Conservation (phyloP, 2,329 filamentous ascomycete genomes). For the Torrubiella hemipterigena region DNA sequence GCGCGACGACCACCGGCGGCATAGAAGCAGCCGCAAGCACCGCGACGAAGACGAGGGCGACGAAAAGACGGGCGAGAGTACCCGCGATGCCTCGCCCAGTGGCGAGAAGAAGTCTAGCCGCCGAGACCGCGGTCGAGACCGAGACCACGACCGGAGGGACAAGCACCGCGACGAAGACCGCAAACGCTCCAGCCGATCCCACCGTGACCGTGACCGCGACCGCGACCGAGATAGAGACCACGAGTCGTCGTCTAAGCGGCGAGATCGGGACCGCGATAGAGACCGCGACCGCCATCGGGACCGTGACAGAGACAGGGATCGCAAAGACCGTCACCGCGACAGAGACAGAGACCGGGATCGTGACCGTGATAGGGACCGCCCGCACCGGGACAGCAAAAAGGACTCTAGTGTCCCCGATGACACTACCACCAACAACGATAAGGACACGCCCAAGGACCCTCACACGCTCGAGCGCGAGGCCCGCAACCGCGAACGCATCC, state of each 20-base stretch:
- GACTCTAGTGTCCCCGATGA: constrained; percentile 12
- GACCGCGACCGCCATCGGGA: constrained; percentile 27
- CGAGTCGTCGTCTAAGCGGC: constrained; percentile 4
- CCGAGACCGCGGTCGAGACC: constrained; percentile 44
- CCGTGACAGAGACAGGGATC: constrained; percentile 23
- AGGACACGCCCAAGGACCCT: constrained; percentile 32
- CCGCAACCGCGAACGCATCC: constrained; percentile 50
- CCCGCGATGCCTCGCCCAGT: constrained; percentile 55
- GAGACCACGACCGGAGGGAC: constrained; percentile 24
- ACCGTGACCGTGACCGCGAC: constrained; percentile 11
- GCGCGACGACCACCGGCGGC: constrained; percentile 33
- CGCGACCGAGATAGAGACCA: constrained; percentile 10
- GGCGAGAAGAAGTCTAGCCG: constrained; percentile 44
- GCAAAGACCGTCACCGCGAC: constrained; percentile 25
- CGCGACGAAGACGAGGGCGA: constrained; percentile 32
- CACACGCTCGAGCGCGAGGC: constrained; percentile 60
- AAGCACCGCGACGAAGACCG: constrained; percentile 16
- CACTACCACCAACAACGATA: constrained; percentile 10
- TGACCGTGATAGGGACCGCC: constrained; percentile 8
- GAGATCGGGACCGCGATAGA: constrained; percentile 16
- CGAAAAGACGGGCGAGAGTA: constrained; percentile 38
- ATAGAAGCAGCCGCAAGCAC: constrained; percentile 29
- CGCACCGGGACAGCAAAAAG: constrained; percentile 20
- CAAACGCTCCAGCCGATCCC: constrained; percentile 19
- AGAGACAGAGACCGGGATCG: constrained; percentile 15